These are phyloP conservation scores for Solanum etuberosum DNA, from an alignment of 257 asterid genomes.

Conservation along the genomic window DNA sequence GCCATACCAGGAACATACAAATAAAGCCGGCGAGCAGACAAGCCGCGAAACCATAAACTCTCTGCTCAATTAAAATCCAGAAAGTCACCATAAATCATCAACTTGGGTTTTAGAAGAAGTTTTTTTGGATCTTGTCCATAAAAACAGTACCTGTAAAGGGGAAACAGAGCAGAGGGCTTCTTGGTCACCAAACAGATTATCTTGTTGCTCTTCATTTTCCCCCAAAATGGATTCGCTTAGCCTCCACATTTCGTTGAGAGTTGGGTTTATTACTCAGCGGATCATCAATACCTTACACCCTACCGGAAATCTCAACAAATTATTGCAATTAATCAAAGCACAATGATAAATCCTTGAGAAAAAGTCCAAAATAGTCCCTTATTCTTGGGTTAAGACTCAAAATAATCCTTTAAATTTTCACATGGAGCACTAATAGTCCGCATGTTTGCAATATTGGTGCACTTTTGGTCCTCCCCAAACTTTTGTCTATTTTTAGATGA, in stretches of 20 bases:
- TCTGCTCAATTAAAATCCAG: slow-evolving; percentile 38
- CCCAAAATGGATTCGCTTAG: slow-evolving; percentile 19
- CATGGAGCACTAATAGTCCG: not conserved
- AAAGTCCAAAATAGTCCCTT: not conserved
- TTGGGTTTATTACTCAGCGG: not conserved
- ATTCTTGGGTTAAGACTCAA: not conserved
- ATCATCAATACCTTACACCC: not conserved
- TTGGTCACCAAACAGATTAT: slow-evolving; percentile 48
- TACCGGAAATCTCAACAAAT: not conserved
- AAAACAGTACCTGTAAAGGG: slow-evolving; percentile 50
- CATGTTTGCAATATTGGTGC: not conserved
- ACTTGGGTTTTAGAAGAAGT: not conserved
- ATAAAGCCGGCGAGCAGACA: slow-evolving; percentile 66
- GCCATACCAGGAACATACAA: slow-evolving; percentile 75
- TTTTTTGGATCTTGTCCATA: not conserved
- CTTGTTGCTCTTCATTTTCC: slow-evolving; percentile 56
- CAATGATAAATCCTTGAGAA: not conserved
- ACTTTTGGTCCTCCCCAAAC: not conserved
- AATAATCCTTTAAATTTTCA: not conserved
- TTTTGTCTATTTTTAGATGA: not conserved
- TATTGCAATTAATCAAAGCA: not conserved
- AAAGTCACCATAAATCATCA: not conserved
- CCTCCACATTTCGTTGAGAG: slow-evolving; percentile 46
- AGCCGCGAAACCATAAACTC: slow-evolving; percentile 79
- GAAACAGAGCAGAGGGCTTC: slow-evolving; percentile 74